These are phyloP conservation scores for Yarrowia sp. DNA, from an alignment of 805 yeast species.

Conservation along the genomic window DNA sequence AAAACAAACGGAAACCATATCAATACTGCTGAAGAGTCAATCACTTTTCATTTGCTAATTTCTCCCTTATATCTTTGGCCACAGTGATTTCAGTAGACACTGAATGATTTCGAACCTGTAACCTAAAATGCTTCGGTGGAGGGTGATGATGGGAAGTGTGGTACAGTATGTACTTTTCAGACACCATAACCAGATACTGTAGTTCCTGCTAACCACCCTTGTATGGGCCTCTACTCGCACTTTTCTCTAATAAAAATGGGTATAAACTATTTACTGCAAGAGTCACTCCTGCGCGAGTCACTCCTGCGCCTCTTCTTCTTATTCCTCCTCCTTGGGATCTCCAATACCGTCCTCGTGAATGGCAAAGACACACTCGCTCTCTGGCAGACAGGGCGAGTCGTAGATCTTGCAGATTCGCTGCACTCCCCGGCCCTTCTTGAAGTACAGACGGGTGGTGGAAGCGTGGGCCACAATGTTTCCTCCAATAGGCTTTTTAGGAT, in stretches of 20 bases:
- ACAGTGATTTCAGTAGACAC: no score
- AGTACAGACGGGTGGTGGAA: constrained; percentile 88
- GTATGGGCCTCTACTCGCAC: no score
- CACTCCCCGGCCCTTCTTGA: constrained; percentile 90
- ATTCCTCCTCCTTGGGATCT: constrained; percentile 87
- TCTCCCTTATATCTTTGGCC: no score
- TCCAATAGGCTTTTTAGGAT: constrained; percentile 98
- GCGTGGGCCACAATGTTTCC: constrained; percentile 98
- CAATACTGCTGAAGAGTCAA: no score
- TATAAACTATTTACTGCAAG: constrained; percentile 2
- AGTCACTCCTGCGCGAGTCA: neutral
- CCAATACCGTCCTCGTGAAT: constrained; percentile 97
- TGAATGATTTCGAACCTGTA: no score
- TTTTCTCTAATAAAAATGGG: neutral
- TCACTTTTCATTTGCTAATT: no score
- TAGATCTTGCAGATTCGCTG: constrained; percentile 93
- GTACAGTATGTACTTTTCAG: no score
- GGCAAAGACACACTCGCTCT: constrained; percentile 92
- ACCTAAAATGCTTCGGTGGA: no score
- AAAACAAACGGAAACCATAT: no score
- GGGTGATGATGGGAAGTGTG: no score
- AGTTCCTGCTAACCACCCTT: no score
- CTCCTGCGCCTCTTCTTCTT: neutral
- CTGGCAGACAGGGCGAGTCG: constrained; percentile 96
- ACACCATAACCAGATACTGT: no score